Base-by-base conservation (phyloP, 108 stramenopile species). In the Cyclostephanos tholiformis region DNA sequence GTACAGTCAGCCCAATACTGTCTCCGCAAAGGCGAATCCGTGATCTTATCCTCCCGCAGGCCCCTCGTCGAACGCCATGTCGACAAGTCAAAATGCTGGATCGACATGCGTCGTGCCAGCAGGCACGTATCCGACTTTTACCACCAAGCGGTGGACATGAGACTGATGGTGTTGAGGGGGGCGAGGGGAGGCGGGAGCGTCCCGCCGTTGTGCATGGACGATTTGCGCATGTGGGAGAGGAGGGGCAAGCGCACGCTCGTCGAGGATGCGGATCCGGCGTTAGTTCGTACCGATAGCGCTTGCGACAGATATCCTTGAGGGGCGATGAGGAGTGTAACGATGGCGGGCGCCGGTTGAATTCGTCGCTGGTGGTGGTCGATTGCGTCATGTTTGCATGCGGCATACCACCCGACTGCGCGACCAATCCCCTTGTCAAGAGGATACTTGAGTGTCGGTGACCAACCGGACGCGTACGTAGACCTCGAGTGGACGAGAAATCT, bases 141-240 rank as follows among this genome's bases (percentile, higher is more conserved):
- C 57, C 86, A 88, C 51, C 65, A 73, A 41, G 57, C 79, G 4
- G 55, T 74, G 10, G 63, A 55, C 7, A 65, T 75, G 38, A 77
- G 88, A 55, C 25, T 78, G 19, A 39, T 17, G 12, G 23, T 26
- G 32, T 41, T 88, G 35, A 73, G 72, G 67, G 65, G 64, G 17
- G 66, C 67, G 20, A 55, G 91, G 30, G 80, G 83, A 41, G 91
- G 91, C 19, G 91, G 91, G 4, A 88, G 84, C 59, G 86, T 92
- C 6, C 91, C 91, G 38, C 84, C 81, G 38, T 44, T 81, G 1
- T 92, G 89, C 72, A 84, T 92, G 84, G 26, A 73, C 5, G 71
- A 83, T 61, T 25, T 88, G 39, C 63, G 68, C 29, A n/a, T 65
- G 29, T 48, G 72, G 67, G 76, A 77, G 67, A 41, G 43, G 43